Evolutionary conservation across 768 basidiomycete genomes (phyloP).

Genomic region (Auriscalpium orientale): DNA sequence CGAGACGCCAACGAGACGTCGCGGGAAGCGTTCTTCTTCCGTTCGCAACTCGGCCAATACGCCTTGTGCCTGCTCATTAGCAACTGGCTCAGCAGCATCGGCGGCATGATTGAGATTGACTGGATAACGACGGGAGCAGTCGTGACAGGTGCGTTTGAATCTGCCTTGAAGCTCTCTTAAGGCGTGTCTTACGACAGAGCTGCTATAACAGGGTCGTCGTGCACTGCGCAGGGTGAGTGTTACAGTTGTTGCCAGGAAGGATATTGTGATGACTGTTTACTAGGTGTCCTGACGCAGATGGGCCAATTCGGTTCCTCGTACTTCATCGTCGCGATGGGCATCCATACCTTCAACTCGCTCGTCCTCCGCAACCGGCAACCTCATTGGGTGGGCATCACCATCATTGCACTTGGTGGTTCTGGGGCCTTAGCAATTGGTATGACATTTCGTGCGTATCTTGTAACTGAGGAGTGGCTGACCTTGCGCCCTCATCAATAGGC

Average conservation of each 20-base stretch:
- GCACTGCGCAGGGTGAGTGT: neutral
- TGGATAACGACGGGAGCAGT: constrained; percentile 43
- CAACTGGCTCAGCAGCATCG: constrained; percentile 44
- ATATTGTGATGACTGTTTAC: neutral
- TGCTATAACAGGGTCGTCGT: neutral
- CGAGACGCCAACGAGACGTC: constrained; percentile 12
- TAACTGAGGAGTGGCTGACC: neutral
- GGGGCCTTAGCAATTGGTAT: constrained; percentile 42
- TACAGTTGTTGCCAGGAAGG: neutral
- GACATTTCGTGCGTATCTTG: constrained; percentile 12
- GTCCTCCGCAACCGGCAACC: constrained; percentile 50
- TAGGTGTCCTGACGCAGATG: constrained; percentile 53
- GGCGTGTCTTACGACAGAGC: constrained; percentile 2
- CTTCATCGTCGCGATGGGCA: constrained; percentile 56
- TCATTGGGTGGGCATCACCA: constrained; percentile 34
- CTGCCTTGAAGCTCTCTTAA: constrained; percentile 26
- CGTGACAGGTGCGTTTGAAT: constrained; percentile 34
- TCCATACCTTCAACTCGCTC: constrained; percentile 64
- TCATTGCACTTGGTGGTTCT: constrained; percentile 48
- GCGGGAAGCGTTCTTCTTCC: constrained; percentile 55
- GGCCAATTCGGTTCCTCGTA: constrained; percentile 55
- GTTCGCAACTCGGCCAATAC: constrained; percentile 65
- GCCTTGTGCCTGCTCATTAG: constrained; percentile 54
- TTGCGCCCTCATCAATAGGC: constrained; percentile 9
- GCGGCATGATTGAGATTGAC: constrained; percentile 46